Conservation (phyloP, 176 grass and related monocot species). For the Thalia dealbata region DNA sequence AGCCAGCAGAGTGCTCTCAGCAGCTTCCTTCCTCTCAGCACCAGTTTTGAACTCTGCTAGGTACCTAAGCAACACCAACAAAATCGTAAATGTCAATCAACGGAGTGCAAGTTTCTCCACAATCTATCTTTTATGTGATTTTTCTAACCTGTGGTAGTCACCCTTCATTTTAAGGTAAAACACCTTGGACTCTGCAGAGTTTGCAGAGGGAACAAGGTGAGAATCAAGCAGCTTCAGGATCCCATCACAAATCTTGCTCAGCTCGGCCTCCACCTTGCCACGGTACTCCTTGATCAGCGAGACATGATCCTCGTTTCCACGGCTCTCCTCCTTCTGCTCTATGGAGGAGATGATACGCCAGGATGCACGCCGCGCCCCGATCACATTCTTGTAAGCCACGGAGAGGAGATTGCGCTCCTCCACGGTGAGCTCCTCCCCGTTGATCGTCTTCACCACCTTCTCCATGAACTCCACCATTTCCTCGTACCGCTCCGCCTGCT, state of each 20-base stretch:
- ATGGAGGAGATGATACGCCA: conserved; percentile 57
- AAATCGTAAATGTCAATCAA: conserved; percentile 1
- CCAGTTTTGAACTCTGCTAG: conserved; percentile 46
- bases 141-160: conserved; percentile 40
- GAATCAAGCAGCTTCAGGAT: conserved; percentile 52
- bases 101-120: background rate
- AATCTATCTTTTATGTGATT: background rate
- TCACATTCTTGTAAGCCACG: conserved; percentile 52
- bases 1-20: conserved; percentile 39
- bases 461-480: conserved; percentile 60
- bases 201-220: conserved; percentile 34
- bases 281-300: conserved; percentile 41
- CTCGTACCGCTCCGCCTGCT: conserved; percentile 51
- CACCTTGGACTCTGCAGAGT: conserved; percentile 41
- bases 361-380: conserved; percentile 40
- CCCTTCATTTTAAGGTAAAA: conserved; percentile 62
- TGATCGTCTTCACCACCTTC: conserved; percentile 38
- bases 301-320: conserved; percentile 40
- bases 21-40: conserved; percentile 48
- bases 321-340: conserved; percentile 60
- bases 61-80: conserved; percentile 30
- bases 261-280: conserved; percentile 41
- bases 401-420: conserved; percentile 58
- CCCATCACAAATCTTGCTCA: conserved; percentile 51
- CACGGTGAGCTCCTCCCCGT: conserved; percentile 38